Evolutionary conservation across 2,329 filamentous ascomycete species (phyloP).

Genomic region (Onygenales sp.): DNA sequence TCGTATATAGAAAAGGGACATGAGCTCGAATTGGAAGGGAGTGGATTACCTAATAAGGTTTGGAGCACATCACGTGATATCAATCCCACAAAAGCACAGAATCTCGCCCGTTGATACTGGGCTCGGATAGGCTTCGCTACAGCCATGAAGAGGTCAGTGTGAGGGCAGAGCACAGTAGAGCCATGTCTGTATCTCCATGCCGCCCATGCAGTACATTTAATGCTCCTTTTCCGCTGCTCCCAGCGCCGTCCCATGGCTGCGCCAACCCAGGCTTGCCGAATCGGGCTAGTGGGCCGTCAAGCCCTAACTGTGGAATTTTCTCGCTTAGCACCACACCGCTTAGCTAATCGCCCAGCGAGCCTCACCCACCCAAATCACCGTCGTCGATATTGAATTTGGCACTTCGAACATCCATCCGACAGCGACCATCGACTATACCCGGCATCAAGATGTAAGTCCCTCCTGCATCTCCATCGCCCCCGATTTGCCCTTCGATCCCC

Average conservation of each 20-base stretch:
- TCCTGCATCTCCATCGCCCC: not conserved
- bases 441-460: constrained; percentile 17
- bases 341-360: constrained; percentile 11
- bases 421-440: constrained; percentile 11
- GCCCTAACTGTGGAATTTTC: constrained; percentile 14
- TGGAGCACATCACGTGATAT: not conserved
- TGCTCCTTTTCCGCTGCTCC: too few relatives aligned
- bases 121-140: too few relatives aligned
- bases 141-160: too few relatives aligned
- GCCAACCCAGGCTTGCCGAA: not conserved
- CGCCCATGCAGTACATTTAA: too few relatives aligned
- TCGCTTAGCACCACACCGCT: constrained; percentile 15
- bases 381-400: constrained; percentile 4
- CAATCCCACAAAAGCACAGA: not conserved
- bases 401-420: constrained; percentile 13
- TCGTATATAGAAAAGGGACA: too few relatives aligned
- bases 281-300: not conserved
- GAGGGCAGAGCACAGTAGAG: too few relatives aligned
- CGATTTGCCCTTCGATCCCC: not conserved
- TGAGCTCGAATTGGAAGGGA: not conserved
- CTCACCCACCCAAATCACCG: not conserved
- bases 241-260: not conserved
- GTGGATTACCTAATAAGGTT: not conserved
- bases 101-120: not conserved
- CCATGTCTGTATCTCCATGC: too few relatives aligned